These are phyloP conservation scores for Fibroporia radiculosa DNA, from an alignment of 768 basidiomycete species.

Conservation along the genomic window DNA sequence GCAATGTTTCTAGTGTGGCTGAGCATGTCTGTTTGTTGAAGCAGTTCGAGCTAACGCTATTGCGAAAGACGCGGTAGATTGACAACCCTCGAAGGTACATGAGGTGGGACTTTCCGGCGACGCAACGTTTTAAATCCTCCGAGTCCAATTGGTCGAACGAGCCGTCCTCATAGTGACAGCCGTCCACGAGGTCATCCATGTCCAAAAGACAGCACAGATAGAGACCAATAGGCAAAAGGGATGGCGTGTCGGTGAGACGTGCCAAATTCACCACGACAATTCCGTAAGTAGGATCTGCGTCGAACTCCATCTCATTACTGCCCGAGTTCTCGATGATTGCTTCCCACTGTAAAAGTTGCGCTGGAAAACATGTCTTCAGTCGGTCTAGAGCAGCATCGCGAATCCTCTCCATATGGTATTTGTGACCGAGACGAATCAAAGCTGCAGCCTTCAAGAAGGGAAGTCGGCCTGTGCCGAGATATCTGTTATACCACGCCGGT, in stretches of 20 bases:
- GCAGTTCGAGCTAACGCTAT: neutral
- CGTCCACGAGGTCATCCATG: conserved; percentile 4
- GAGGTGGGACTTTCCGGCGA: neutral
- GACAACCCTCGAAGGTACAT: neutral
- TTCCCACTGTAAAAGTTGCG: conserved; percentile 2
- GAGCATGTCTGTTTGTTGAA: neutral
- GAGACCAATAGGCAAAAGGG: conserved; percentile 15
- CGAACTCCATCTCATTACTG: neutral
- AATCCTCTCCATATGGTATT: conserved; percentile 15
- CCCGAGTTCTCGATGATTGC: neutral
- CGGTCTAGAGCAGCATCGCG: conserved; percentile 11
- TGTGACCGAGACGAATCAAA: conserved; percentile 16
- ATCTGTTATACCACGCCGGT: neutral
- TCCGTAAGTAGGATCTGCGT: conserved; percentile 3
- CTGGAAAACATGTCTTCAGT: conserved; percentile 9
- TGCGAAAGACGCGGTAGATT: neutral
- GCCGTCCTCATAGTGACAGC: conserved; percentile 6
- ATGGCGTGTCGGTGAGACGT: conserved; percentile 13
- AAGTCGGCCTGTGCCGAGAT: conserved; percentile 8
- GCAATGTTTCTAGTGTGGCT: no score
- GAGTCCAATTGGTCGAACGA: conserved; percentile 5
- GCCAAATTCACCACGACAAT: conserved; percentile 14
- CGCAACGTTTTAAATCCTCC: conserved; percentile 8
- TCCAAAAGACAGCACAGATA: conserved; percentile 15
- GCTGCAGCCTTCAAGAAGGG: conserved; percentile 15